phyloP scores from a whole-genome alignment of 1,284 basidiomycete species.

The Puccinia novopanici region DNA sequence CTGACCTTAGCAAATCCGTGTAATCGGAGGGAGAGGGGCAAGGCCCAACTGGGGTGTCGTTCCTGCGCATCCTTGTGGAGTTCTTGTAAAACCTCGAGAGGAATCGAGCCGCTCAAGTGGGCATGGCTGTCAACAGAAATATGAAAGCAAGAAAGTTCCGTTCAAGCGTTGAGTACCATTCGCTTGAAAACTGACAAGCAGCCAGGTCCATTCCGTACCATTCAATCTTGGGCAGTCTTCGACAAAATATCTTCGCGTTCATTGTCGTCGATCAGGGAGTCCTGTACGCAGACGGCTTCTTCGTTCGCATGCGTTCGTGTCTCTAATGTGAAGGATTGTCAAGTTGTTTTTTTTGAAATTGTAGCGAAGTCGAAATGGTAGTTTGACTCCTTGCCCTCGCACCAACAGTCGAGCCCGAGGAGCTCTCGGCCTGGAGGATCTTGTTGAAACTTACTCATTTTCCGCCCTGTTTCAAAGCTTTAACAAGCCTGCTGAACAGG shows the following conservation, averaged over 20 bases:
- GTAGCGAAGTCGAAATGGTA: too few species aligned
- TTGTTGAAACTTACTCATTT: too few species aligned
- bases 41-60: slow-evolving; percentile 7
- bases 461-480: too few species aligned
- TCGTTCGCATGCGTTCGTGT: background rate
- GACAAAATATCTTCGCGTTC: slow-evolving; percentile 13
- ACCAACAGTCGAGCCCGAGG: too few species aligned
- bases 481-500: too few species aligned
- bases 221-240: slow-evolving; percentile 32
- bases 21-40: slow-evolving; percentile 27
- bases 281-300: background rate
- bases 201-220: background rate
- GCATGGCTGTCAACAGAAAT: slow-evolving; percentile 15
- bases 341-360: too few species aligned
- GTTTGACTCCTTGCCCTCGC: too few species aligned
- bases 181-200: background rate
- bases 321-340: too few species aligned
- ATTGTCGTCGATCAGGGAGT: background rate
- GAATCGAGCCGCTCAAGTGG: slow-evolving; percentile 47
- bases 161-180: background rate
- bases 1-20: slow-evolving; percentile 23
- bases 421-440: too few species aligned
- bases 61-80: slow-evolving; percentile 14
- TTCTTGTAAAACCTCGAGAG: slow-evolving; percentile 25
- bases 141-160: background rate